Conservation (phyloP, 2,329 filamentous ascomycete genomes). For the Colletotrichum karsti region DNA sequence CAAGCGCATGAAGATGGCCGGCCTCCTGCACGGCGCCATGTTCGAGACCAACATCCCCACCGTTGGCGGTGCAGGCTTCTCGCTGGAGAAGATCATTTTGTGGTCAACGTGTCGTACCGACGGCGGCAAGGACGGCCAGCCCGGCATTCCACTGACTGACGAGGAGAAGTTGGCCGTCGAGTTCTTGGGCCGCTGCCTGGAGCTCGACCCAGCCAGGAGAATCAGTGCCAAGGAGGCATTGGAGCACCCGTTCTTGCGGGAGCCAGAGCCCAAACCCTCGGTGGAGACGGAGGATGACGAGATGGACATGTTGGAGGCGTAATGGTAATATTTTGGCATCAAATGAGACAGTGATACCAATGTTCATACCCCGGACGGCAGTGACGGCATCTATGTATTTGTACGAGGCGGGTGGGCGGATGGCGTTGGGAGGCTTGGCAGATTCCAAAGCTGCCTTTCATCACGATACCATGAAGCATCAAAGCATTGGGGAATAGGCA, state of each 20-base stretch:
- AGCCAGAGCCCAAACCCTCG: constrained; percentile 39
- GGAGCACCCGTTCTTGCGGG: constrained; percentile 72
- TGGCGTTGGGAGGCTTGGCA: neutral
- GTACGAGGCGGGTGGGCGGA: neutral
- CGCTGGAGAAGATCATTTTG: constrained; percentile 90
- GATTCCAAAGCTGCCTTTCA: neutral
- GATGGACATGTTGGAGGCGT: constrained; percentile 54
- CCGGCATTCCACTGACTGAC: constrained; percentile 60
- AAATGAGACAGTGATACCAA: neutral
- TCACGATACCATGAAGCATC: neutral
- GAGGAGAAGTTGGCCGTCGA: constrained; percentile 79
- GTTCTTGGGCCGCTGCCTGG: constrained; percentile 78
- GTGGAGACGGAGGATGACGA: constrained; percentile 58
- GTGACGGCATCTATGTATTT: neutral
- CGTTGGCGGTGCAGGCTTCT: constrained; percentile 85
- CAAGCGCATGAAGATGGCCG: constrained; percentile 83
- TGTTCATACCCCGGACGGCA: neutral
- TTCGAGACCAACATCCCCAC: constrained; percentile 95
- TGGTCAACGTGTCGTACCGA: constrained; percentile 89
- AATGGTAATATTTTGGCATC: constrained; percentile 18
- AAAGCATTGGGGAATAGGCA: neutral
- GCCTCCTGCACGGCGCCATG: constrained; percentile 86
- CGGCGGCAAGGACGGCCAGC: constrained; percentile 56
- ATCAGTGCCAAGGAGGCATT: constrained; percentile 81
- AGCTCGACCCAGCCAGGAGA: constrained; percentile 77